Evolutionary conservation across 768 basidiomycete species (phyloP).

Genomic region (Macrolepiota fuliginosa): DNA sequence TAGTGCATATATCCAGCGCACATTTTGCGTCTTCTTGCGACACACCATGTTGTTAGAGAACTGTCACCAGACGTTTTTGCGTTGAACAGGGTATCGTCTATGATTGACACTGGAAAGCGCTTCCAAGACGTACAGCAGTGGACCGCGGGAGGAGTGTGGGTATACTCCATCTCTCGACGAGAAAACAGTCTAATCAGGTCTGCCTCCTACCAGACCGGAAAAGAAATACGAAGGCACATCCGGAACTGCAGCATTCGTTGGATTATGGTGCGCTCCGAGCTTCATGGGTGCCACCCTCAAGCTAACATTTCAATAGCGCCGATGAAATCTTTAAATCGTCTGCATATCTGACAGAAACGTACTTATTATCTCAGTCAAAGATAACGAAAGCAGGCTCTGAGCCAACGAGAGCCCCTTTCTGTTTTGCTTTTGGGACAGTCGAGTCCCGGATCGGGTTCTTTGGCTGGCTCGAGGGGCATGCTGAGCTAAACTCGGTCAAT

Average conservation of each 20-base stretch:
- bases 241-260: conserved; percentile 70
- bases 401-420: conserved; percentile 64
- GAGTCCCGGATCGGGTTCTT: conserved; percentile 50
- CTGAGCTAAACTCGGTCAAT: conserved; percentile 10
- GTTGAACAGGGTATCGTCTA: conserved; percentile 65
- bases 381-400: conserved; percentile 33
- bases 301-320: conserved; percentile 38
- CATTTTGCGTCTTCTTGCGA: conserved; percentile 71
- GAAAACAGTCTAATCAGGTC: neutral
- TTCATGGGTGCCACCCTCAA: neutral
- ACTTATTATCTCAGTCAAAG: conserved; percentile 37
- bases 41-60: conserved; percentile 75
- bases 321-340: conserved; percentile 79
- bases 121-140: conserved; percentile 42
- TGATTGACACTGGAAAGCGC: conserved; percentile 66
- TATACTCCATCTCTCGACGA: neutral
- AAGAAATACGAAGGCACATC: conserved; percentile 65
- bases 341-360: conserved; percentile 72
- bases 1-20: conserved; percentile 45
- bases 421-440: conserved; percentile 57
- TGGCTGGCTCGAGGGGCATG: conserved; percentile 69
- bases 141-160: conserved; percentile 39
- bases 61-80: conserved; percentile 70
- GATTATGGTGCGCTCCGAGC: conserved; percentile 49
- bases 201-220: conserved; percentile 40